phyloP scores from a whole-genome alignment of 495 filamentous ascomycete genomes.

The Xylaria sp. region DNA sequence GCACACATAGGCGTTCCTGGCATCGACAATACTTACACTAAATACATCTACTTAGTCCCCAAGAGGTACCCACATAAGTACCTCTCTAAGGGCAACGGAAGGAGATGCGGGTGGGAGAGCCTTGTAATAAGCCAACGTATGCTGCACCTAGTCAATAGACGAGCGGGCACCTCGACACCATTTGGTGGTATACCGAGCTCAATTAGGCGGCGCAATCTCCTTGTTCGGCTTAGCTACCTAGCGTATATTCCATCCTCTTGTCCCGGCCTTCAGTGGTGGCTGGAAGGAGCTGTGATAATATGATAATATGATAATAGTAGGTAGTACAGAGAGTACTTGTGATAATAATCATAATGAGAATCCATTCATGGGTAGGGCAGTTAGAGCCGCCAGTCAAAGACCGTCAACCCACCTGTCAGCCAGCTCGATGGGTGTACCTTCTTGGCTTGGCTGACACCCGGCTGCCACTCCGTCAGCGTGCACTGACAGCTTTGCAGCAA shows the following conservation, averaged over 20 bases:
- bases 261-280: constrained; percentile 4
- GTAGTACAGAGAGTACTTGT: no score
- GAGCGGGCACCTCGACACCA: constrained; percentile 12
- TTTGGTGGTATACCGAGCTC: constrained; percentile 15
- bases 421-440: not conserved
- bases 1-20: not conserved
- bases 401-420: not conserved
- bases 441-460: not conserved
- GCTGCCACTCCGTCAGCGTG: not conserved
- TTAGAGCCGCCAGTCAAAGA: not conserved
- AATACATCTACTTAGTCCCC: not conserved
- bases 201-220: constrained; percentile 24
- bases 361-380: not conserved
- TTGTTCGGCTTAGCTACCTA: constrained; percentile 20
- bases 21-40: not conserved
- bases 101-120: not conserved
- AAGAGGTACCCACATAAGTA: not conserved
- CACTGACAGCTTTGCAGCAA: not conserved
- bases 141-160: constrained; percentile 7
- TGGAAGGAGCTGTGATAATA: not conserved
- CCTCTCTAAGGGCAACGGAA: not conserved
- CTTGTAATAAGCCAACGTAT: not conserved
- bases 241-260: not conserved
- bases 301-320: no score
- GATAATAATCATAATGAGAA: not conserved